Evolutionary conservation across 108 stramenopile species (phyloP), one percentile per base, ranked within the genome.

Genomic region (Nitzschia putrida): DNA sequence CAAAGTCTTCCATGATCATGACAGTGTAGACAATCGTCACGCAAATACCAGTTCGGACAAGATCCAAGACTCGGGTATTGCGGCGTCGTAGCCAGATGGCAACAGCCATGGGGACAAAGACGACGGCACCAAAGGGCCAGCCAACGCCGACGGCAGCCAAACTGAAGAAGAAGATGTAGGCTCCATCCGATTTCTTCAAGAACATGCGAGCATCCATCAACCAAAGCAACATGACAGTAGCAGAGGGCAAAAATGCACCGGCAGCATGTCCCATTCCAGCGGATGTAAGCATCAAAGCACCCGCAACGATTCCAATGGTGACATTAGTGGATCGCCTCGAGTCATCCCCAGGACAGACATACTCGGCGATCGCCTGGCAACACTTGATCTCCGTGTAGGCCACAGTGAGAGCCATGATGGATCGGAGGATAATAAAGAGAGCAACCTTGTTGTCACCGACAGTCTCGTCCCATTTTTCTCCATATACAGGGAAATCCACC

Each of bases 101-200:
- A 23, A 96, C 49, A 34, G 94, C 97, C 21, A 94, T 71, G 13
- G 97, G 90, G 20, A 97, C 77, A 81, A 97, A 97, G 37, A 98
- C 64, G 40, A 96, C 69, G 2, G 88, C 97, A 11, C 92, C 96
- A 77, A 99, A 99, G 13, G 99, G 99, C 99, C 99, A 99, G 29
- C 97, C 97, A 14, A 92, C 75, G 13, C 80, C 83, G 37, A 97
- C 51, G 2, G 92, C 88, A 20, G 96, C 90, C 11, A 85, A 8
- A n/a, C 96, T 64, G 14, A 86, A 95, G 44, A 80, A 76, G 8
- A 89, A 16, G 60, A 84, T 79, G 25, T 94, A 92, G 11, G 24
- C 56, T 42, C 29, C 49, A 51, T 88, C 66, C 8, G 52, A 49
- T 0, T 69, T 71, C 23, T 72, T 14, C 22, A 96, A 55, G 80